Evolutionary conservation across 164 flowering plant species (phyloP), one percentile per base, ranked within the genome.

Genomic region (Stephania cephalantha): DNA sequence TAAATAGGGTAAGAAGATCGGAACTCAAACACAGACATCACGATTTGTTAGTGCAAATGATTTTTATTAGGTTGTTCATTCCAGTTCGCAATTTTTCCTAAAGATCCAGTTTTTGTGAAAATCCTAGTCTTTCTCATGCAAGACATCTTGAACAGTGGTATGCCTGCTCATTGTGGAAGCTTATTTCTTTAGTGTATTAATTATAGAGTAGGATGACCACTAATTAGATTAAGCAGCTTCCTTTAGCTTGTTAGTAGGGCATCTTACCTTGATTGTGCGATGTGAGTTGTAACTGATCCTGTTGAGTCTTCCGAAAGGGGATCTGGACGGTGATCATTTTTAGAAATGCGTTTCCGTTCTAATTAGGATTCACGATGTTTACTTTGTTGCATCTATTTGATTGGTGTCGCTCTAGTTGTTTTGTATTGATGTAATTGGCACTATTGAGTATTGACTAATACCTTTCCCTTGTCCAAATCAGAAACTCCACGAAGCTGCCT

Each of bases 1-100:
- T 83, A 66, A 81, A 84, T 72, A 73, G 85, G 90, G 92, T 89
- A 79, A 77, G 76, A 66, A n/a, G 30, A 55, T 10, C 15, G 20
- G 64, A 58, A 50, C 55, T 50, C 15, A 58, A 58, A 18, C 17
- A 58, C 17, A 15, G n/a, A 6, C 18, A 6, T 58, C 18, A 58
- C 20, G 15, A 58, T 12, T 1, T 13, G 63, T 58, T 15, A 15
- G 17, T 58, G 64, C 20, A 58, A 58, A 58, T 58, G 64, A 13
- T 10, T 58, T 18, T 15, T 9, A 35, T 35, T 35, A 35, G 42
- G 42, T 15, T 15, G 13, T 15, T 48, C 31, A 17, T n/a, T 52
- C 20, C 53, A 61, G 20, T 46, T 25, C 13, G 55, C 12, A 20
- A 71, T 5, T 17, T 22, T 46, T 29, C 17, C 12, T 18, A 68